These are phyloP conservation scores for Camellia sinensis DNA, from an alignment of 148 eudicot species.

Conservation along the genomic window DNA sequence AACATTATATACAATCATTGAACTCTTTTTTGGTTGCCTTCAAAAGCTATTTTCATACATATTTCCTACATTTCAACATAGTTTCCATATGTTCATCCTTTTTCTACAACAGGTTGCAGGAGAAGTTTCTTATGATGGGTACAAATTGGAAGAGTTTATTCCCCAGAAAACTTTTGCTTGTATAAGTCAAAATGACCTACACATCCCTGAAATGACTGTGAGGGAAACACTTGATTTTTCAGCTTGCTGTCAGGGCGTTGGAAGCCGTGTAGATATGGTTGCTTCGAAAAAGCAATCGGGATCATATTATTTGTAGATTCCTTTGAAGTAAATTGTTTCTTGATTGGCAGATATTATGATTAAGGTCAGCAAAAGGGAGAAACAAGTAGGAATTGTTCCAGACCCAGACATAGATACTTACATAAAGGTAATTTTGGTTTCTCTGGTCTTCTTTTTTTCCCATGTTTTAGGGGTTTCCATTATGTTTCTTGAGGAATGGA, in stretches of 20 bases:
- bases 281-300: neutral
- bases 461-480: too few relatives aligned
- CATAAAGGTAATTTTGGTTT: conserved; percentile 58
- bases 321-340: neutral
- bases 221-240: conserved; percentile 81
- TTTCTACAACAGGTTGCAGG: conserved; percentile 46
- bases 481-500: too few relatives aligned
- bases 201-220: conserved; percentile 67
- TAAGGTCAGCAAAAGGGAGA: conserved; percentile 70
- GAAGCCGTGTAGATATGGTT: conserved; percentile 57
- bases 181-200: conserved; percentile 68
- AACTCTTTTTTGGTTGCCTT: neutral
- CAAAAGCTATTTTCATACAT: neutral
- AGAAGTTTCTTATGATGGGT: conserved; percentile 65
- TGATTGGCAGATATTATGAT: conserved; percentile 42
- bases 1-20: neutral
- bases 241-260: conserved; percentile 75
- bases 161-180: conserved; percentile 79
- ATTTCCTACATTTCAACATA: too few relatives aligned
- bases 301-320: neutral
- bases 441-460: neutral
- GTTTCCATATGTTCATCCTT: neutral
- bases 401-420: conserved; percentile 74
- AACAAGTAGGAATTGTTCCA: conserved; percentile 65
- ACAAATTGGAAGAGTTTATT: conserved; percentile 53